Evolutionary conservation across 768 basidiomycete genomes (phyloP).

Genomic region (Serendipita sp.): DNA sequence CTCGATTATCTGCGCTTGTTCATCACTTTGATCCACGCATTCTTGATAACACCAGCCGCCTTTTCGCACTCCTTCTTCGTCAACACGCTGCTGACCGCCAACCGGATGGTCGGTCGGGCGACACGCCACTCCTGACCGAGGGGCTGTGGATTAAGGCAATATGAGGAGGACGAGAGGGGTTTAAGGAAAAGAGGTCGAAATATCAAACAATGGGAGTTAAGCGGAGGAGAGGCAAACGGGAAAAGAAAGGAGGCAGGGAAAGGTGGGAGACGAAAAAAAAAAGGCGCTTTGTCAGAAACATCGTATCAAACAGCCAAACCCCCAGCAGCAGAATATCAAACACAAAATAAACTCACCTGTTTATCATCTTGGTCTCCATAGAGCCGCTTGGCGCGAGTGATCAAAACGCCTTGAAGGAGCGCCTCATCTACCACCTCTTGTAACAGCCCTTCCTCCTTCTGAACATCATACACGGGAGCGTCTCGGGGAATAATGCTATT

Average conservation of each 20-base stretch:
- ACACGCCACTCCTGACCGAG: conserved; percentile 73
- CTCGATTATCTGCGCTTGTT: not conserved
- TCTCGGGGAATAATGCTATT: conserved; percentile 16
- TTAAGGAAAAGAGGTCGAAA: not conserved
- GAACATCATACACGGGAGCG: conserved; percentile 18
- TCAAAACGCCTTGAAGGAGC: conserved; percentile 61
- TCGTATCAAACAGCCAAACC: too few relatives aligned
- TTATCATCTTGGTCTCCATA: not conserved
- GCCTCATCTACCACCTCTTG: conserved; percentile 90
- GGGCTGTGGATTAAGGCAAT: not conserved
- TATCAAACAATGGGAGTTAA: not conserved
- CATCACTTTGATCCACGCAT: not conserved
- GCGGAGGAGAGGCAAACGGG: too few relatives aligned
- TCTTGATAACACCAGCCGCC: conserved; percentile 45
- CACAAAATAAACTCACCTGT: not conserved
- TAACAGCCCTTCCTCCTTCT: conserved; percentile 58
- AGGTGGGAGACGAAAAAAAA: too few relatives aligned
- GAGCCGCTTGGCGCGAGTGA: conserved; percentile 65
- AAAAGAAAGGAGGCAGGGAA: too few relatives aligned
- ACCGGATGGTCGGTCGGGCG: conserved; percentile 63
- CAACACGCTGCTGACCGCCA: conserved; percentile 65
- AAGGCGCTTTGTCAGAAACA: too few relatives aligned
- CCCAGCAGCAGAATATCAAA: too few relatives aligned
- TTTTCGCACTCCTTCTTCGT: conserved; percentile 87
- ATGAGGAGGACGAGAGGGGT: not conserved